A percentile compares a stretch with the other conserved stretches of the same genome.
Conservation (phyloP, 225 moss, liverwort and hornwort species). For the Bryum argenteum region DNA sequence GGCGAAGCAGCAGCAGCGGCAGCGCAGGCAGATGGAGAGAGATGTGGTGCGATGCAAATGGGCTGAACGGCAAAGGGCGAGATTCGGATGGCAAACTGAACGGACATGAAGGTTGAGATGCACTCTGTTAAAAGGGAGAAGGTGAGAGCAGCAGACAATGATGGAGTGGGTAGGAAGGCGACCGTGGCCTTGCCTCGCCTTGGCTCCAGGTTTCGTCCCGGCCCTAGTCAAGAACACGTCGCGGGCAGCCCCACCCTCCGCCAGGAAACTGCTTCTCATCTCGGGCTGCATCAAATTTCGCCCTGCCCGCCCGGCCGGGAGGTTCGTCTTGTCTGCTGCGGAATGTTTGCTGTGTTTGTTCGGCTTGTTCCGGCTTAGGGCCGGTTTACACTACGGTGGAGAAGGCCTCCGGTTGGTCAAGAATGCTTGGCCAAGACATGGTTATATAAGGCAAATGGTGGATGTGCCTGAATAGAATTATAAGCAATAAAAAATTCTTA, state of each 20-base stretch:
- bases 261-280: not conserved
- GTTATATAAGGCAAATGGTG: no score
- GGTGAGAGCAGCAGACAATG: not conserved
- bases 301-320: conserved; percentile 1
- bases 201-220: conserved; percentile 10
- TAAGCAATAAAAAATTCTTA: no score
- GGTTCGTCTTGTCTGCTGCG: not conserved
- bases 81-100: conserved; percentile 29
- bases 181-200: no score
- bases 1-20: not conserved
- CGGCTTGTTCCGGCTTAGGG: no score
- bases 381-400: no score
- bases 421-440: no score
- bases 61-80: not conserved
- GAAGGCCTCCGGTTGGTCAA: no score
- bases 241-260: not conserved
- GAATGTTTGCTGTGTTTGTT: no score
- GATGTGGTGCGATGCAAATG: not conserved
- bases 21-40: not conserved
- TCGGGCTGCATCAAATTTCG: not conserved
- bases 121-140: not conserved
- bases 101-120: not conserved
- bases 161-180: not conserved
- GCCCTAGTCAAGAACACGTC: not conserved
- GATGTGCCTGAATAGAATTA: no score